Percentiles rank a stretch among this genome's conserved stretches.
These are phyloP conservation scores for Didymella keratinophila DNA, from an alignment of 2,329 filamentous ascomycete species.

Conservation along the genomic window DNA sequence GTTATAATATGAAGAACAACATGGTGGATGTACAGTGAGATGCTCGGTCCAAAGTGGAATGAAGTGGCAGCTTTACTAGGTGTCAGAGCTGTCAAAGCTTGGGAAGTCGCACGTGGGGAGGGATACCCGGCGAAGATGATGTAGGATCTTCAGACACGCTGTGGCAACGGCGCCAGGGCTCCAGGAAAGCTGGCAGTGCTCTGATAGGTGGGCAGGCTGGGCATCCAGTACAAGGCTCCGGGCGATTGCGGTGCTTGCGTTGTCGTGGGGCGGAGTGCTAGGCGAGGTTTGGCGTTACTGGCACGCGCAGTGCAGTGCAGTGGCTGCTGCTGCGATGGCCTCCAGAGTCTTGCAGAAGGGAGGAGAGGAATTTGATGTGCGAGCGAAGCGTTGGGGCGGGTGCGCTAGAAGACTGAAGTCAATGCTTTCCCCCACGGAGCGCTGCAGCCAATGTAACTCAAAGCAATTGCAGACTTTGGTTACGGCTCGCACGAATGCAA, in stretches of 20 bases:
- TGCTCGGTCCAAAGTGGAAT: slow-evolving; percentile 43
- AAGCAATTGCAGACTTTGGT: slow-evolving; percentile 27
- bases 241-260: slow-evolving; percentile 15
- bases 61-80: slow-evolving; percentile 27
- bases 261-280: slow-evolving; percentile 6
- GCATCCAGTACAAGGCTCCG: slow-evolving; percentile 4
- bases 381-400: slow-evolving; percentile 14
- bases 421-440: slow-evolving; percentile 22
- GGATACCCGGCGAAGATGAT: slow-evolving; percentile 45
- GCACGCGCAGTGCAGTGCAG: slow-evolving; percentile 12
- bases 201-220: slow-evolving; percentile 15
- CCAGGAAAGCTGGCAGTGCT: slow-evolving; percentile 10
- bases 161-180: slow-evolving; percentile 42
- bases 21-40: slow-evolving; percentile 38
- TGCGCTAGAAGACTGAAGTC: slow-evolving; percentile 21
- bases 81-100: slow-evolving; percentile 36
- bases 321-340: slow-evolving; percentile 17
- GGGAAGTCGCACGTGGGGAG: slow-evolving; percentile 33
- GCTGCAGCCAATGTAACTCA: slow-evolving; percentile 27
- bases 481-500: slow-evolving; percentile 11
- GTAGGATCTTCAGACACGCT: slow-evolving; percentile 40
- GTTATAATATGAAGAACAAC: slow-evolving; percentile 50
- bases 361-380: slow-evolving; percentile 35
- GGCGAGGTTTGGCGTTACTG: slow-evolving; percentile 14
- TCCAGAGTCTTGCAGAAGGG: slow-evolving; percentile 22